Base-by-base conservation (phyloP, 139 green algal genomes). In the Spirogloea muscicola region DNA sequence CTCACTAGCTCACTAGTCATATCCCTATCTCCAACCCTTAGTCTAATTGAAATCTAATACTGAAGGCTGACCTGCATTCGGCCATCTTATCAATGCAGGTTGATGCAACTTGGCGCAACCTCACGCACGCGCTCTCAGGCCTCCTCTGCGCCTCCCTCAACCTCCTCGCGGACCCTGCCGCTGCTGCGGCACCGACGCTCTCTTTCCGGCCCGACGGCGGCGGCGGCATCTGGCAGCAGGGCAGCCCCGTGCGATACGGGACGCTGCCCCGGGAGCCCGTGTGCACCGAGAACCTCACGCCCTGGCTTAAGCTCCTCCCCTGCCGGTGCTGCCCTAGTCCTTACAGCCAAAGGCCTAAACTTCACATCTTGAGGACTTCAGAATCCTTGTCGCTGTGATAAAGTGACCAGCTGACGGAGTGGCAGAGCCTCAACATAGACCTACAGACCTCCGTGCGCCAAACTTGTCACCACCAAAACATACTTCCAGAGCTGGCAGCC, bases 271-370 rank as follows among this genome's bases (percentile, higher is more conserved):
- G 80, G 7, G 92, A 97, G 78, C 80, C 84, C 5, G 81, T 91
- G 0, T 97, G 92, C 85, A 89, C 86, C 0, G 92, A 97, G 80
- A 97, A 96, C 66, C 79, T 97, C 10, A 91, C 87, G 4, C 89
- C 91, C 0, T 97, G 92, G 92, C 77, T 93, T 27, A 91, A 91
- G 79, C 86, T 97, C 59, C 84, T 96, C 66, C 92, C 92, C 1
- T 97, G 92, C 75, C 77, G 86, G n/a, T n/a, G n/a, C n/a, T n/a
- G n/a, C n/a, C n/a, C n/a, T n/a, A n/a, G n/a, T n/a, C n/a, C n/a
- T n/a, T n/a, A n/a, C n/a, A n/a, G n/a, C n/a, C n/a, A n/a, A n/a
- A 1, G 82, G 44, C 82, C 51, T 51, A 65, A 6, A 86, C 86
- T 2, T 89, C 89, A 0, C 49, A 93, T 38, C 83, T 77, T 58